Evolutionary conservation across 495 filamentous ascomycete species (phyloP).

Genomic region (Xylaria venustula): DNA sequence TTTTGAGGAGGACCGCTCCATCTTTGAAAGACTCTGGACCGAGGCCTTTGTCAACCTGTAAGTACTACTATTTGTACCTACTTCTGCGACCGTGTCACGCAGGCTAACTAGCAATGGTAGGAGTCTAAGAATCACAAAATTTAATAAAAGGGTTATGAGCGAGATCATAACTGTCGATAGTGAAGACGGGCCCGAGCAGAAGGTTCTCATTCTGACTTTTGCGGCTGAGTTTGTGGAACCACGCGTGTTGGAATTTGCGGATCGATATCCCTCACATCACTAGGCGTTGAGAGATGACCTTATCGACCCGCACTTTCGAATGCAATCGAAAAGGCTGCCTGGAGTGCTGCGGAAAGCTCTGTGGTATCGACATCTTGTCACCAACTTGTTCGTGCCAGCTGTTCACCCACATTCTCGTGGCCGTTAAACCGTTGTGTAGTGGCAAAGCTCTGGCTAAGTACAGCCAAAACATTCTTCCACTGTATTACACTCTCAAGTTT

Average conservation of each 20-base stretch:
- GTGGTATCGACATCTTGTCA: too few species aligned
- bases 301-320: neutral
- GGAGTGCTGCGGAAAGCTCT: neutral
- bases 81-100: too few species aligned
- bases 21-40: neutral
- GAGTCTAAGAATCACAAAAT: neutral
- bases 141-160: neutral
- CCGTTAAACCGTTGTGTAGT: too few species aligned
- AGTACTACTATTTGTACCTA: too few species aligned
- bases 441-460: too few species aligned
- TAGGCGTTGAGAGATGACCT: neutral
- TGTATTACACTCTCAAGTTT: too few species aligned
- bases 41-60: neutral
- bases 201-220: conserved; percentile 1
- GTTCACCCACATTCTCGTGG: too few species aligned
- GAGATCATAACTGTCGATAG: neutral
- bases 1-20: neutral
- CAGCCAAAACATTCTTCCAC: too few species aligned
- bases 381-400: too few species aligned
- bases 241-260: neutral
- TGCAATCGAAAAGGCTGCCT: neutral
- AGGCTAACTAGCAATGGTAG: neutral
- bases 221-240: neutral
- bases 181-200: neutral
- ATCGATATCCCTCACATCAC: neutral